Base-by-base conservation (phyloP, 768 basidiomycete genomes). In the Galerina marginata region DNA sequence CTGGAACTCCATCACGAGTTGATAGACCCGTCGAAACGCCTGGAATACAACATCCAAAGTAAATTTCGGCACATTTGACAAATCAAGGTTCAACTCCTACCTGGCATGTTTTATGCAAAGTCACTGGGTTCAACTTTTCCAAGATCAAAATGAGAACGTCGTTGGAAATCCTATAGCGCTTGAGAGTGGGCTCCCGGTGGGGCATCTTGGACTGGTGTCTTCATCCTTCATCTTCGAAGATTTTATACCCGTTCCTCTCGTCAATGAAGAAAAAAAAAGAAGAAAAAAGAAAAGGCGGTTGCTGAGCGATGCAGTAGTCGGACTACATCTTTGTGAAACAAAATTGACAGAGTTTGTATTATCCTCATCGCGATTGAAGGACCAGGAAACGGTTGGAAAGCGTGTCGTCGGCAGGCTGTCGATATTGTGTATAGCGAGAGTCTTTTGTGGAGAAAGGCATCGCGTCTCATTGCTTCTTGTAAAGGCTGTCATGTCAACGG, bases 401-500 rank as follows among this genome's bases (percentile, higher is more conserved):
- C 67, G 69, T 74, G 76, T 79, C 72, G 80, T 83, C 77, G 82
- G 72, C 76, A 82, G 75, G 81, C 71, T 67, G 71, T 69, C 60
- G 59, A 71, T 78, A 83, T 81, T 81, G 81, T 81, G 72, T 77
- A 68, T 69, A 66, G 70, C 62, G 65, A 68, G 67, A 67, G 72
- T 77, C 79, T 85, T 85, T 83, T 84, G 82, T 83, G 75, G 78
- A 65, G 65, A 70, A 69, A 67, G 63, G 29, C 69, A 59, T 70
- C 67, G 70, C 69, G 69, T 71, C 71, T 72, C 74, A 70, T 67
- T 72, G 65, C 69, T 73, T 75, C 73, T 74, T 75, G 73, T 76
- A 74, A 71, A 70, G 73, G 78, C 68, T 82, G 80, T 73, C 83
- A 85, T 84, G 83, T 83, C 83, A 84, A 85, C 83, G 73, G 65